Conservation (phyloP, 225 moss, liverwort and hornwort genomes). For the Bryum argenteum region DNA sequence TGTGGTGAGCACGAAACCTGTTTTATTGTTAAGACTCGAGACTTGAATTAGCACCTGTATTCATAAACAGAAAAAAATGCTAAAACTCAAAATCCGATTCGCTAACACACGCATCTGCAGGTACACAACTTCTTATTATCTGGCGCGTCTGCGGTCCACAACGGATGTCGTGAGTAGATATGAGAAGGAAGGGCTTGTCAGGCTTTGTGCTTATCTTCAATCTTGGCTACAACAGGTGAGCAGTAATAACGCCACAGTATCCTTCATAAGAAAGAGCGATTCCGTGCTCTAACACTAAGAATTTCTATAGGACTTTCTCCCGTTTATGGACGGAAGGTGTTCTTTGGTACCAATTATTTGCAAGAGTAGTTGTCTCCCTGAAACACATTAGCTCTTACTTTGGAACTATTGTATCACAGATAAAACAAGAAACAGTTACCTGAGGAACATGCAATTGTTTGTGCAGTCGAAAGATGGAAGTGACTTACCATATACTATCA, state of each 20-base stretch:
- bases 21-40: conserved; percentile 4
- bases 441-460: conserved; percentile 37
- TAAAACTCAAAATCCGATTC: conserved; percentile 33
- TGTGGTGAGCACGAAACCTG: conserved; percentile 55
- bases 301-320: conserved; percentile 5
- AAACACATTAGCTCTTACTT: conserved; percentile 26
- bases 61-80: conserved; percentile 14
- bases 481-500: conserved; percentile 39
- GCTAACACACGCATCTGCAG: conserved; percentile 49
- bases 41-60: neutral
- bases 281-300: conserved; percentile 8
- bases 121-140: conserved; percentile 63
- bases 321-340: neutral
- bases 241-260: conserved; percentile 7
- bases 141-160: conserved; percentile 46
- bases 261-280: neutral
- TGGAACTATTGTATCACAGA: conserved; percentile 34
- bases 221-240: conserved; percentile 62
- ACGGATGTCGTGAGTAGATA: conserved; percentile 46
- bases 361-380: neutral
- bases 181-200: conserved; percentile 65
- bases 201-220: conserved; percentile 52
- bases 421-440: conserved; percentile 37
- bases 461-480: conserved; percentile 64
- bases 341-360: neutral